phyloP scores from a whole-genome alignment of 2,329 filamentous ascomycete species.

The Trichoderma brevicompactum region DNA sequence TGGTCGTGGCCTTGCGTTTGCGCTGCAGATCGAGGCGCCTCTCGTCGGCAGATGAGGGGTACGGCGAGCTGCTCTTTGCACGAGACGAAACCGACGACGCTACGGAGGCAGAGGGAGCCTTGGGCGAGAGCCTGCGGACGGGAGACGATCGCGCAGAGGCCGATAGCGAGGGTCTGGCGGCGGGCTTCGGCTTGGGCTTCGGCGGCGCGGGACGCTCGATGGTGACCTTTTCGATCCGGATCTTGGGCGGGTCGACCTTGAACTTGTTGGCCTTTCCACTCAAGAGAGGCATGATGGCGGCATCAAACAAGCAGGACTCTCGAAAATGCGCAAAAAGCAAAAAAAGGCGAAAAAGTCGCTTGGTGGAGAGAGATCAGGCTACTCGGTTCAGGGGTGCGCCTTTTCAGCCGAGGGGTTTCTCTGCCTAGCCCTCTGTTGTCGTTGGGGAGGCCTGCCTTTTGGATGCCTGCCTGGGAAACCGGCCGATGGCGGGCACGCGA shows the following conservation, averaged over 20 bases:
- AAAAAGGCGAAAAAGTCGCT: slow-evolving; percentile 3
- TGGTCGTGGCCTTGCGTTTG: slow-evolving; percentile 53
- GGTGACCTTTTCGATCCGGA: slow-evolving; percentile 58
- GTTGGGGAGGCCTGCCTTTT: slow-evolving; percentile 17
- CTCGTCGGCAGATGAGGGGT: slow-evolving; percentile 48
- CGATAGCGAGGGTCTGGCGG: slow-evolving; percentile 36
- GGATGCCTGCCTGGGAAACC: slow-evolving; percentile 7
- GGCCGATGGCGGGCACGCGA: slow-evolving; percentile 28
- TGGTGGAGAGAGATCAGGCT: slow-evolving; percentile 22
- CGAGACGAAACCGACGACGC: slow-evolving; percentile 33
- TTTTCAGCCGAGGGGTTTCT: slow-evolving; percentile 21
- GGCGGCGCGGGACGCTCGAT: slow-evolving; percentile 47
- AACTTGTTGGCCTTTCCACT: slow-evolving; percentile 53
- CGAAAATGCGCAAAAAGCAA: not conserved
- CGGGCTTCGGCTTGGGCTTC: slow-evolving; percentile 43
- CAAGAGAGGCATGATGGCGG: slow-evolving; percentile 45
- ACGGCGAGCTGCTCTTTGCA: slow-evolving; percentile 49
- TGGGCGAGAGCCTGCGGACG: slow-evolving; percentile 48
- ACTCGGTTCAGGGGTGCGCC: slow-evolving; percentile 24
- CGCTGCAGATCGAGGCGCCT: slow-evolving; percentile 50
- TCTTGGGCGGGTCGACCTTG: slow-evolving; percentile 55
- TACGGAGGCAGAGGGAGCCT: slow-evolving; percentile 34
- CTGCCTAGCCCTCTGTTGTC: slow-evolving; percentile 11
- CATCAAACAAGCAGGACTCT: slow-evolving; percentile 7
- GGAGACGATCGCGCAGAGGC: slow-evolving; percentile 42